A percentile compares a stretch with the other conserved stretches of the same genome.
These are phyloP conservation scores for Heracleum sosnowskyi DNA, from an alignment of 129 eudicot genomes.

Conservation along the genomic window DNA sequence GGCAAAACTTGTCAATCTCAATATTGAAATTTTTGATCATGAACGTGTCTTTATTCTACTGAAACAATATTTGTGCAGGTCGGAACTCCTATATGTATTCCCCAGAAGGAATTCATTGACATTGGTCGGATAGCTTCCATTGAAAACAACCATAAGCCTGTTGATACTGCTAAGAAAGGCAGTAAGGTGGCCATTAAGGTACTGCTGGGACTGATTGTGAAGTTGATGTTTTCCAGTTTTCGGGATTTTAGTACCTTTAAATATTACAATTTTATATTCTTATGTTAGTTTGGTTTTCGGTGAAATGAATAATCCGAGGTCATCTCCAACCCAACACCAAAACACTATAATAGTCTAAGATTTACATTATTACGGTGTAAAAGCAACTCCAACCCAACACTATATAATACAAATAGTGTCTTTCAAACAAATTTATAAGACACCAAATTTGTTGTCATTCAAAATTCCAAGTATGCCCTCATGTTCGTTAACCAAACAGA, in stretches of 20 bases:
- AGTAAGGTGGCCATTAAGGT: slow-evolving; percentile 95
- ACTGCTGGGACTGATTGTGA: slow-evolving; percentile 9
- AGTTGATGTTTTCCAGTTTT: background rate
- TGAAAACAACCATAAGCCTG: slow-evolving; percentile 91
- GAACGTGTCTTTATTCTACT: slow-evolving; percentile 2
- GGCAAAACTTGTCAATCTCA: background rate
- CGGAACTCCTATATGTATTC: slow-evolving; percentile 94
- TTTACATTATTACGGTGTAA: too few species aligned
- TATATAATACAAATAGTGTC: too few species aligned
- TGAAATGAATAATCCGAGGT: background rate
- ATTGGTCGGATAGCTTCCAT: slow-evolving; percentile 91
- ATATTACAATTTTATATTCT: background rate
- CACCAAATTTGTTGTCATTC: too few species aligned
- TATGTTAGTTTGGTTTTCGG: background rate
- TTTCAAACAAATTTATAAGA: too few species aligned
- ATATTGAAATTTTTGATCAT: background rate
- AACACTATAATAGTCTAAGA: too few species aligned
- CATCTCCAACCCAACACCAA: too few species aligned
- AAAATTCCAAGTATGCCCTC: too few species aligned
- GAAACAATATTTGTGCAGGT: slow-evolving; percentile 31
- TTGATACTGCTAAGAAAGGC: slow-evolving; percentile 85
- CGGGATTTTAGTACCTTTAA: background rate
- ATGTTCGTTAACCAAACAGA: too few species aligned
- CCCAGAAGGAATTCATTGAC: slow-evolving; percentile 64
- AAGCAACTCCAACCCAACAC: too few species aligned